A percentile compares a stretch with the other conserved stretches of the same genome.
phyloP scores from a whole-genome alignment of 768 basidiomycete species.

The Flagelloscypha sp. region DNA sequence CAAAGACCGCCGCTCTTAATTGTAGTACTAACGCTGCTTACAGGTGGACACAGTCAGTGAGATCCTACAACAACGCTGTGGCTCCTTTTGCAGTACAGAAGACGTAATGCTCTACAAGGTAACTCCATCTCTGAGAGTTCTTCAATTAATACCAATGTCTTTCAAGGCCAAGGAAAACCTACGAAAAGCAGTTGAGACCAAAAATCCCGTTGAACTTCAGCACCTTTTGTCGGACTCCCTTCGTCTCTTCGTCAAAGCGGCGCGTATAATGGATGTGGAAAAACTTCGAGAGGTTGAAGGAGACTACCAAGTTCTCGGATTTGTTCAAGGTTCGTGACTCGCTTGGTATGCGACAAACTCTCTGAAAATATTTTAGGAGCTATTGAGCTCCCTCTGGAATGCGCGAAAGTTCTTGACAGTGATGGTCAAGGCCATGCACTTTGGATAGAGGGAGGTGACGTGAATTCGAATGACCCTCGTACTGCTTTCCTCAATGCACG shows the following conservation, averaged over 20 bases:
- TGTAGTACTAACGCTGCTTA: slow-evolving; percentile 1
- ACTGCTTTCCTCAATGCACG: slow-evolving; percentile 51
- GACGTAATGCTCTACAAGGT: slow-evolving; percentile 98
- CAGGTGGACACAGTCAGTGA: slow-evolving; percentile 97
- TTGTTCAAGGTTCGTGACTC: slow-evolving; percentile 59
- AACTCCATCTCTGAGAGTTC: slow-evolving; percentile 11
- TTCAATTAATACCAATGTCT: slow-evolving; percentile 5
- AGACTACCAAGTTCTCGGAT: slow-evolving; percentile 83
- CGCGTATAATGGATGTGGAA: slow-evolving; percentile 74
- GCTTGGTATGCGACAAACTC: neutral
- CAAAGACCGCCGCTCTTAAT: slow-evolving; percentile 6
- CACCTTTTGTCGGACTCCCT: slow-evolving; percentile 82
- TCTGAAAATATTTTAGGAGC: slow-evolving; percentile 44
- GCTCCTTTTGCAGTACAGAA: slow-evolving; percentile 95
- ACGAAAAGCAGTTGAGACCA: slow-evolving; percentile 79
- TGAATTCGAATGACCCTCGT: slow-evolving; percentile 49
- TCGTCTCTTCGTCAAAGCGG: slow-evolving; percentile 81
- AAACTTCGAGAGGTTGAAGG: slow-evolving; percentile 79
- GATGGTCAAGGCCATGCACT: slow-evolving; percentile 69
- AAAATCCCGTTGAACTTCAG: slow-evolving; percentile 63
- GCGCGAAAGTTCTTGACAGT: slow-evolving; percentile 71
- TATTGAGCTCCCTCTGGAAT: slow-evolving; percentile 75
- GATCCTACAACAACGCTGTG: slow-evolving; percentile 87
- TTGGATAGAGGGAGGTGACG: slow-evolving; percentile 57
- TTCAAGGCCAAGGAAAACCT: slow-evolving; percentile 86